phyloP scores from a whole-genome alignment of 2,329 filamentous ascomycete genomes.

The Aspergillus amoenus region DNA sequence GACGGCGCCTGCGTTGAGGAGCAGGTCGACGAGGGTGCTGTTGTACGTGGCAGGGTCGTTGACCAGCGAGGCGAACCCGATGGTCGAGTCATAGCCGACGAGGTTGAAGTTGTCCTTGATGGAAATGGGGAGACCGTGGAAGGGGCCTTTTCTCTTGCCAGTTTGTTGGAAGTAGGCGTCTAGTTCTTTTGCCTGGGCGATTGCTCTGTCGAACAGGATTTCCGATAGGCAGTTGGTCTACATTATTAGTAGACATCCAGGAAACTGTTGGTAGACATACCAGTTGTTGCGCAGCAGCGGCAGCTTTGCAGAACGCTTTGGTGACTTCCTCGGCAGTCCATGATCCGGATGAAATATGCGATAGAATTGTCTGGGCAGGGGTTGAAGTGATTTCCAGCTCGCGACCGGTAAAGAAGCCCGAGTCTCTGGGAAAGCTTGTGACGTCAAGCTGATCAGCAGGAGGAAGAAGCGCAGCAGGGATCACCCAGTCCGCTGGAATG shows the following conservation, averaged over 20 bases:
- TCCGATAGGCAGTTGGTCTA: constrained; percentile 63
- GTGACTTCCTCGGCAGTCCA: constrained; percentile 55
- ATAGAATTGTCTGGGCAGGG: constrained; percentile 32
- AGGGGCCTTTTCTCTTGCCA: constrained; percentile 36
- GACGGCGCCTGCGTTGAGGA: constrained; percentile 43
- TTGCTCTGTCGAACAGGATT: constrained; percentile 55
- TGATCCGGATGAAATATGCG: constrained; percentile 34
- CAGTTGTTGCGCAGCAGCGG: constrained; percentile 56
- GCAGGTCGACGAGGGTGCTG: constrained; percentile 36
- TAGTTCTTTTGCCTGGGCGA: constrained; percentile 51
- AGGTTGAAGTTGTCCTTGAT: constrained; percentile 43
- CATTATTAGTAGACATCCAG: not conserved
- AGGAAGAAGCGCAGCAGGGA: constrained; percentile 56
- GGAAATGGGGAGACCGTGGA: constrained; percentile 44
- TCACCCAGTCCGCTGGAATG: constrained; percentile 59
- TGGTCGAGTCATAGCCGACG: constrained; percentile 23
- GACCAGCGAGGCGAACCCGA: constrained; percentile 21
- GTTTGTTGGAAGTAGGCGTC: constrained; percentile 51
- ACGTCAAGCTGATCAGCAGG: constrained; percentile 56
- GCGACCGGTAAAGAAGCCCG: constrained; percentile 58
- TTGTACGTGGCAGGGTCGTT: constrained; percentile 21
- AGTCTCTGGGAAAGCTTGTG: constrained; percentile 53
- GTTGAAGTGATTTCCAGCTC: constrained; percentile 53
- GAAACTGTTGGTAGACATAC: constrained; percentile 27
- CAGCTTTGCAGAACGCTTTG: constrained; percentile 55